Conservation (phyloP, 164 flowering plant genomes). For the Kalanchoe fedtschenkoi region DNA sequence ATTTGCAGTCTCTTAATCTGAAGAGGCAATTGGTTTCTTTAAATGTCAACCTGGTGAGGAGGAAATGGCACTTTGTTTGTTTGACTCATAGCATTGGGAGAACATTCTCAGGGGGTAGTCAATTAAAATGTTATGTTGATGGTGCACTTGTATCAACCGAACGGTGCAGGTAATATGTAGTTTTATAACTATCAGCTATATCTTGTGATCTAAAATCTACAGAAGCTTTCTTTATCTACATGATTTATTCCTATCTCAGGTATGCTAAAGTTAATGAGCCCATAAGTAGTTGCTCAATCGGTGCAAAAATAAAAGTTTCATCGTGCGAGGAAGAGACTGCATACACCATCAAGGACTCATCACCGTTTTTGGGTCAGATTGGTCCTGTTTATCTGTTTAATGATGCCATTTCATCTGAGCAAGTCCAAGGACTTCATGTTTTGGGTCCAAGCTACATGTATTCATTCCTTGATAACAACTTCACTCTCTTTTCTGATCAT, state of each 20-base stretch:
- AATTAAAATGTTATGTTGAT: slow-evolving; percentile 69
- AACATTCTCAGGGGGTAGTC: slow-evolving; percentile 97
- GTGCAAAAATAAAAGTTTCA: slow-evolving; percentile 37
- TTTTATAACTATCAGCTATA: neutral
- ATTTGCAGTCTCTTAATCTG: slow-evolving; percentile 67
- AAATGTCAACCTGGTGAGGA: slow-evolving; percentile 37
- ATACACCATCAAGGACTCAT: slow-evolving; percentile 41
- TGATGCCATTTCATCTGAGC: slow-evolving; percentile 83
- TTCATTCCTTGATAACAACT: slow-evolving; percentile 78
- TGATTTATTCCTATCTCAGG: slow-evolving; percentile 29
- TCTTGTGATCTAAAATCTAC: neutral
- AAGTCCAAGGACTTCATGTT: slow-evolving; percentile 62
- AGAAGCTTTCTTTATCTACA: neutral
- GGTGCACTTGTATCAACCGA: slow-evolving; percentile 79
- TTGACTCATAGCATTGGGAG: slow-evolving; percentile 89
- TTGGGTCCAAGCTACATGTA: slow-evolving; percentile 99
- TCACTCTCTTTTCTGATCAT: slow-evolving; percentile 28
- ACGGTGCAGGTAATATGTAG: slow-evolving; percentile 70
- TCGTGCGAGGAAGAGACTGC: slow-evolving; percentile 38
- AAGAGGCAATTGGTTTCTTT: slow-evolving; percentile 60
- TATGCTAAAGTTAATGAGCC: slow-evolving; percentile 75
- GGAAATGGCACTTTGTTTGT: slow-evolving; percentile 91
- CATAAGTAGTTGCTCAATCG: slow-evolving; percentile 57
- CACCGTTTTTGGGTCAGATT: slow-evolving; percentile 82
- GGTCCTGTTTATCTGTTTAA: slow-evolving; percentile 86